Percentiles rank a stretch among this genome's conserved stretches.
phyloP scores from a whole-genome alignment of 2,329 filamentous ascomycete species.

The Camptophora hylomeconis region DNA sequence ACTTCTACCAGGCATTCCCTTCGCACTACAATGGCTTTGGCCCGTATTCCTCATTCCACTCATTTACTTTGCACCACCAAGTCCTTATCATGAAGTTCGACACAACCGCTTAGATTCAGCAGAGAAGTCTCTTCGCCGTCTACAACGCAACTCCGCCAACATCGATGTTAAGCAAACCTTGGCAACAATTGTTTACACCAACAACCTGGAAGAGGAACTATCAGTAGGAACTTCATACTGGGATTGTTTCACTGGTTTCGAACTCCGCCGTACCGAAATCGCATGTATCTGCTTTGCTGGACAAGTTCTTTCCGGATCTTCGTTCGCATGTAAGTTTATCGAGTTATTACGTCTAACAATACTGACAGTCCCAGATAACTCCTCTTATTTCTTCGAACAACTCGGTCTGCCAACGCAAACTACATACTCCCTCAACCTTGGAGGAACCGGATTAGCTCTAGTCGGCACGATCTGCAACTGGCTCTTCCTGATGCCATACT shows the following conservation, averaged over 20 bases:
- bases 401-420: conserved; percentile 23
- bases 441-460: conserved; percentile 48
- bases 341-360: background rate
- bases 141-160: conserved; percentile 13
- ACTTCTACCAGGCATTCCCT: conserved; percentile 10
- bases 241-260: conserved; percentile 22
- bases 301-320: conserved; percentile 24
- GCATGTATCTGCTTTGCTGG: conserved; percentile 24
- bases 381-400: conserved; percentile 28
- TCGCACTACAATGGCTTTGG: conserved; percentile 16
- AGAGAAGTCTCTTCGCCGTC: conserved; percentile 15
- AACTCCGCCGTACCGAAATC: conserved; percentile 29
- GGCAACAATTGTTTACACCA: conserved; percentile 26
- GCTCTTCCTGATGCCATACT: conserved; percentile 24
- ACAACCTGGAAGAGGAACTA: conserved; percentile 18
- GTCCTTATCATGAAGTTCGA: conserved; percentile 19
- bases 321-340: conserved; percentile 19
- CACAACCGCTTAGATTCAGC: conserved; percentile 15
- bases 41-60: conserved; percentile 15
- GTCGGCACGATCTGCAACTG: conserved; percentile 39
- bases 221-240: conserved; percentile 19
- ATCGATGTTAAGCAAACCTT: conserved; percentile 18
- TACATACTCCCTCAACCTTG: conserved; percentile 29
- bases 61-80: conserved; percentile 18
- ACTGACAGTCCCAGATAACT: conserved; percentile 19